Conservation (phyloP, 805 yeast species). For the Candida pini region DNA sequence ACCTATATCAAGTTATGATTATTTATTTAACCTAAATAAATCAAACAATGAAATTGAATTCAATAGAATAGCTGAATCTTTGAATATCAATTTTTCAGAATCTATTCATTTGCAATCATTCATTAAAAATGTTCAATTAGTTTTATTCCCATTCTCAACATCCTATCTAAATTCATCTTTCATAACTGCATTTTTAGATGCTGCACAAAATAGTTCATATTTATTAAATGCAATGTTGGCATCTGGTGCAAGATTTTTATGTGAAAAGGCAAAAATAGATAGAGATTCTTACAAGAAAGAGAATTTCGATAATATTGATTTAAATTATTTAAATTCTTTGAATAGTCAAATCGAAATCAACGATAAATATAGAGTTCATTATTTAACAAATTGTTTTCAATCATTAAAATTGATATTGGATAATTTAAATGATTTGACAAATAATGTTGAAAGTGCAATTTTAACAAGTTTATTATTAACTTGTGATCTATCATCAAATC, state of each 20-base stretch:
- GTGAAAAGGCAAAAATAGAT: conserved; percentile 22
- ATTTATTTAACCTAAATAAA: conserved; percentile 11
- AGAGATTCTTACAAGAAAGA: conserved; percentile 7
- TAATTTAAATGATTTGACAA: conserved; percentile 27
- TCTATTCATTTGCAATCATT: conserved; percentile 23
- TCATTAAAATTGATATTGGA: conserved; percentile 44
- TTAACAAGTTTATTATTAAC: conserved; percentile 61
- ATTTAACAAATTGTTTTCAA: conserved; percentile 58
- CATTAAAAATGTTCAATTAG: conserved; percentile 24
- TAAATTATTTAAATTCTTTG: conserved; percentile 7
- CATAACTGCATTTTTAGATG: conserved; percentile 19
- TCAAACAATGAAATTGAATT: conserved; percentile 14
- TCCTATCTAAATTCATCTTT: conserved; percentile 25
- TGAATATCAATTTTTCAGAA: conserved; percentile 19
- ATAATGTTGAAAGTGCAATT: conserved; percentile 58
- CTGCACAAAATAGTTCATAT: conserved; percentile 43
- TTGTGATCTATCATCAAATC: conserved; percentile 49
- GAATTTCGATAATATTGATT: conserved; percentile 4
- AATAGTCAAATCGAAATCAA: conserved; percentile 26
- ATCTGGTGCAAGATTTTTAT: conserved; percentile 54
- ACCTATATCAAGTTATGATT: conserved; percentile 14
- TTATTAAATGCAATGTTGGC: conserved; percentile 64
- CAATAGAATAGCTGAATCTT: conserved; percentile 13
- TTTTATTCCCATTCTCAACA: conserved; percentile 23
- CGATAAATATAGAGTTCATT: conserved; percentile 54